Evolutionary conservation across 2,329 filamentous ascomycete genomes (phyloP).

Genomic region (Lithohypha guttulata): DNA sequence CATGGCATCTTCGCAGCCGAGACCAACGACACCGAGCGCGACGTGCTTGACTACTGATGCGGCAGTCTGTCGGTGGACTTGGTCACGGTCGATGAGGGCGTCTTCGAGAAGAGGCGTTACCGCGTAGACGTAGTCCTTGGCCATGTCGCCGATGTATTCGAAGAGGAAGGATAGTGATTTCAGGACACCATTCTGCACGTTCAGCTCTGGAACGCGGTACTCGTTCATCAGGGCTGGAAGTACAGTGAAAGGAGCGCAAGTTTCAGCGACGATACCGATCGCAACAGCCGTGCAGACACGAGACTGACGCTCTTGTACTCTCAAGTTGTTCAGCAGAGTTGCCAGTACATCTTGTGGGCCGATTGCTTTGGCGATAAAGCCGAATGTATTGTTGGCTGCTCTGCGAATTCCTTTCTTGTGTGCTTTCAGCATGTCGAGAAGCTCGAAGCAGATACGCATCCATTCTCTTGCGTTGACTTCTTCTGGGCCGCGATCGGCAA

Average conservation of each 20-base stretch:
- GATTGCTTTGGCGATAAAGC: constrained; percentile 98
- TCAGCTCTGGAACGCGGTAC: constrained; percentile 94
- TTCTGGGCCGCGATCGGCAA: constrained; percentile 91
- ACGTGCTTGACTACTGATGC: constrained; percentile 97
- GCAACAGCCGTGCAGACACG: constrained; percentile 97
- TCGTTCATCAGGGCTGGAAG: constrained; percentile 99
- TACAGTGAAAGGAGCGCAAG: constrained; percentile 94
- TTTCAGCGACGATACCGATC: constrained; percentile 97
- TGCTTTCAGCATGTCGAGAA: constrained; percentile 97
- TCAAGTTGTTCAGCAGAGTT: constrained; percentile 88
- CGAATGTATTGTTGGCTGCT: constrained; percentile 98
- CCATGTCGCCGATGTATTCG: constrained; percentile 99
- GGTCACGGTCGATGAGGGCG: constrained; percentile 92
- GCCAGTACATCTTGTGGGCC: constrained; percentile 94
- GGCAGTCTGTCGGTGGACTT: constrained; percentile 94
- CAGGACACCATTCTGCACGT: constrained; percentile 96
- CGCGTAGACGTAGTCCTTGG: constrained; percentile 98
- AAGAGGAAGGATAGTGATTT: constrained; percentile 96
- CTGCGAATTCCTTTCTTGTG: constrained; percentile 99
- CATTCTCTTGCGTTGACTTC: constrained; percentile 94
- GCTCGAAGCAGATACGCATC: constrained; percentile 99
- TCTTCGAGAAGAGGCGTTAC: constrained; percentile 93
- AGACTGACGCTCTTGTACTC: constrained; percentile 94
- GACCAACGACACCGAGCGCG: constrained; percentile 88
- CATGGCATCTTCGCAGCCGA: constrained; percentile 98